Base-by-base conservation (phyloP, 148 eudicot genomes). In the Polygonum maritimum region DNA sequence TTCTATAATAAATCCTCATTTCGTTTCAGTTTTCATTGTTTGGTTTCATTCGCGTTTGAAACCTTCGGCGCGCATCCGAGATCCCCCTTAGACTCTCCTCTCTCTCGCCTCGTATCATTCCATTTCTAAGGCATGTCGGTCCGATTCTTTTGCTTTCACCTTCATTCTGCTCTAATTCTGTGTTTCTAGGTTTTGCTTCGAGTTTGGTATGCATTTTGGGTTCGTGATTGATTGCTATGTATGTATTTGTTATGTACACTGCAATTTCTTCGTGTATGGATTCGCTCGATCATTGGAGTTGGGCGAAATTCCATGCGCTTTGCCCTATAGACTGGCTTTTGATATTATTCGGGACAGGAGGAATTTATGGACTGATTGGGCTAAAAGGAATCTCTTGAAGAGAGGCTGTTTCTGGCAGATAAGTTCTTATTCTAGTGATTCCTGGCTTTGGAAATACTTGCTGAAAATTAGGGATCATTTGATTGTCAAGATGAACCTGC, bases 51-150 rank as follows among this genome's bases (percentile, higher is more conserved):
- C 75, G 33, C 54, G 47, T 8, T 72, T 72, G 18, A 45, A 72
- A 72, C 31, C 75, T 15, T 11, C 45, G 52, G 75, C 75, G 75
- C 74, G 74, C 74, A 71, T 9, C 51, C 48, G 40, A 40, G 8
- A 71, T 71, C 74, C 26, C 48, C 41, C 26, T 48, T 4, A 69
- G 41, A 69, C 45, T 69, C 73, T 69, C 44, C 38, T 15, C 73
- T 26, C 14, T 36, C 38, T 40, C 73, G 47, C 47, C n/a, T 69
- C 44, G 12, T 11, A 40, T 33, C 31, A 40, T 14, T 48, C 16
- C 31, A 38, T 44, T 11, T 41, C 48, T 71, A 40, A n/a, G 16
- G 33, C 22, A 40, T 18, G 11, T 26, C 51, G 33, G 36, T 40
- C 74, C 11, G 74, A 22, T 71, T 18, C 35, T 18, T 2, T 7